These are phyloP conservation scores for Prunus persica DNA, from an alignment of 306 rosid species.

Conservation along the genomic window Prunus_persica_NCBIv2 NC_034009.1:43915001-43915500, in stretches of 20 bases:
- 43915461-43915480: no score
- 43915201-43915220: neutral
- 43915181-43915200: conserved; percentile 5
- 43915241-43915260: neutral
- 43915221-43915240: conserved; percentile 9
- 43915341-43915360: no score
- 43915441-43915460: no score
- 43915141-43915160: neutral
- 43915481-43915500: no score
- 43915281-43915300: no score
- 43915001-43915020: neutral
- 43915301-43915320: no score
- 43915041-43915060: conserved; percentile 3
- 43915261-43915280: no score
- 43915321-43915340: no score
- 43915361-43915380: no score
- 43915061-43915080: neutral
- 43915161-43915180: conserved; percentile 9
- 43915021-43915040: neutral
- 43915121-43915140: conserved; percentile 18
- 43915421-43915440: no score
- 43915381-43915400: no score
- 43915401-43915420: no score
- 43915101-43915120: conserved; percentile 6
- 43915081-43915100: neutral